Conservation (phyloP, 2,329 filamentous ascomycete genomes). For the Penicillium sp. region DNA sequence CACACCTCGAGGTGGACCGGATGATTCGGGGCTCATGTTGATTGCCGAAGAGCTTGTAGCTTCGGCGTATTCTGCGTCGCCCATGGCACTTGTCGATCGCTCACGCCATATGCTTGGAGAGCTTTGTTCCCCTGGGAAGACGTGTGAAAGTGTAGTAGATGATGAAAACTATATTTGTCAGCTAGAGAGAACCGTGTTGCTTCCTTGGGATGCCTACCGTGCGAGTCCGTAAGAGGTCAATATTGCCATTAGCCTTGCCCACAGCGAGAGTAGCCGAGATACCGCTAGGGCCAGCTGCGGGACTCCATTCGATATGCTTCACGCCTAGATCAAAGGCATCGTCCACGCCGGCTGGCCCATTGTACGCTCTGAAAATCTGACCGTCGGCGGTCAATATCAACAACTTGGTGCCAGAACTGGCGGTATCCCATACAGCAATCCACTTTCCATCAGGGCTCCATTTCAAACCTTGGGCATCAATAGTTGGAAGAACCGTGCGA, state of each 20-base stretch:
- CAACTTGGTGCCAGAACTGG: conserved; percentile 52
- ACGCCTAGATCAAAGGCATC: conserved; percentile 49
- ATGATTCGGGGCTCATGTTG: conserved; percentile 30
- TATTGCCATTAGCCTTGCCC: conserved; percentile 51
- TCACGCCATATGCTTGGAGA: conserved; percentile 39
- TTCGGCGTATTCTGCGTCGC: conserved; percentile 37
- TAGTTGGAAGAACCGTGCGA: conserved; percentile 45
- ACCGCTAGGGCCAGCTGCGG: conserved; percentile 27
- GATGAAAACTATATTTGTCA: conserved; percentile 30
- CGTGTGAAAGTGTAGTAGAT: conserved; percentile 36
- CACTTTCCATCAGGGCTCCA: conserved; percentile 62
- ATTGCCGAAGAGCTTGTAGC: conserved; percentile 40
- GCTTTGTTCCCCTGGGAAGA: conserved; percentile 30
- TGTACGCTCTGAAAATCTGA: conserved; percentile 56
- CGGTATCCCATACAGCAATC: conserved; percentile 58
- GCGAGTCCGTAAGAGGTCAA: conserved; percentile 48
- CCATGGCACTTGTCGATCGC: conserved; percentile 27
- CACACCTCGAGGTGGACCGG: conserved; percentile 35
- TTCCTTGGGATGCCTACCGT: conserved; percentile 34
- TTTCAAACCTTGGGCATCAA: conserved; percentile 58
- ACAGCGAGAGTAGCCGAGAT: conserved; percentile 47
- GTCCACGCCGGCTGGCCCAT: conserved; percentile 38
- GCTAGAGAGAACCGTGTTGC: conserved; percentile 1
- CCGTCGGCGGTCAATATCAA: conserved; percentile 61
- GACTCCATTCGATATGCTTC: conserved; percentile 54